A percentile compares a stretch with the other conserved stretches of the same genome.
phyloP scores from a whole-genome alignment of 345 rosid species.

The Melaleuca quinquenervia region DNA sequence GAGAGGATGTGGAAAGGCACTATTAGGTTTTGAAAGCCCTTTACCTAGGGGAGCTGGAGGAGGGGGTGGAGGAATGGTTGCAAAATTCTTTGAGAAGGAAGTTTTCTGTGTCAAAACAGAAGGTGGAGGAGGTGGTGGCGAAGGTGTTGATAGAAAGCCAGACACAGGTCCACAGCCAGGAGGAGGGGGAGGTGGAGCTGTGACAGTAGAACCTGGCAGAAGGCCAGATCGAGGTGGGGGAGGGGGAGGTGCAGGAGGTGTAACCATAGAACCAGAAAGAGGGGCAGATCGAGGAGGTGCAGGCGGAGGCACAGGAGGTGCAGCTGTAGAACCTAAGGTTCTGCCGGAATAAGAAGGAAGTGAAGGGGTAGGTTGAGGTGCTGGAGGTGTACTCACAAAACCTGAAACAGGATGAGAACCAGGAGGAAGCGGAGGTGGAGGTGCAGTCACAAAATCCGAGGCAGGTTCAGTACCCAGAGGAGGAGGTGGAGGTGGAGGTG shows the following conservation, averaged over 20 bases:
- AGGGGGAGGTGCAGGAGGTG: not conserved
- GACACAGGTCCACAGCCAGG: slow-evolving; percentile 20
- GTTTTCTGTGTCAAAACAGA: slow-evolving; percentile 21
- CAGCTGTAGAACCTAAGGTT: not conserved
- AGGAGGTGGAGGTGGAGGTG: slow-evolving; percentile 1
- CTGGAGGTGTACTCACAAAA: slow-evolving; percentile 1
- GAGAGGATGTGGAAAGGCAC: slow-evolving; percentile 14
- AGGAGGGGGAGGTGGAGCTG: slow-evolving; percentile 49
- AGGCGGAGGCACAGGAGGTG: slow-evolving; percentile 1
- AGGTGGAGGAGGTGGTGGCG: slow-evolving; percentile 18
- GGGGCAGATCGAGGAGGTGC: slow-evolving; percentile 7
- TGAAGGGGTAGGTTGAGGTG: slow-evolving; percentile 9
- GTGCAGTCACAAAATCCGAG: not conserved
- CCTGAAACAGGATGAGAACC: not conserved
- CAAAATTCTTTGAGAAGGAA: not conserved
- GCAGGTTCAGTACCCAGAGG: not conserved
- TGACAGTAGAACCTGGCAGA: slow-evolving; percentile 9
- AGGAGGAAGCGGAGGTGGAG: slow-evolving; percentile 21
- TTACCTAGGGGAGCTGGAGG: slow-evolving; percentile 23
- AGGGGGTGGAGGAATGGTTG: not conserved
- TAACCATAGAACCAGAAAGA: not conserved
- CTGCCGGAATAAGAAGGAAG: not conserved
- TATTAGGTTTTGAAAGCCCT: not conserved
- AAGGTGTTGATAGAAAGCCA: not conserved
- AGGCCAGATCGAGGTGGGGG: slow-evolving; percentile 1